A percentile compares a stretch with the other conserved stretches of the same genome.
Evolutionary conservation across 164 flowering plant genomes (phyloP).

Genomic region (Magnolia sinica): DNA sequence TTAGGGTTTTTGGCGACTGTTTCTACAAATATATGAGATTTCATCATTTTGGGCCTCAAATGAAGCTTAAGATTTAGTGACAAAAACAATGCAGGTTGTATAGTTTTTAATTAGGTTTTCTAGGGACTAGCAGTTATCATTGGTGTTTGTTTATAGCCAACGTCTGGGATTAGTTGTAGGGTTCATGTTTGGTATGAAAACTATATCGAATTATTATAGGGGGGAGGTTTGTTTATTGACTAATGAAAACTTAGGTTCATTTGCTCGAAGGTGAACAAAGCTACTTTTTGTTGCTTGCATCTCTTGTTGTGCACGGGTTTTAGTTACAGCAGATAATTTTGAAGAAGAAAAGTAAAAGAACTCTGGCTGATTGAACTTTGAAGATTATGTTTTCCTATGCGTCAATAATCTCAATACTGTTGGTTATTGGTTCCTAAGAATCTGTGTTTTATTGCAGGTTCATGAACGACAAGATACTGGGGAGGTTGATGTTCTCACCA

Average conservation of each 20-base stretch:
- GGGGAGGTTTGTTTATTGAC: too few relatives aligned
- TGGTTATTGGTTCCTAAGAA: neutral
- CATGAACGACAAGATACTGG: conserved; percentile 61
- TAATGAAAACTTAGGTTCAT: neutral
- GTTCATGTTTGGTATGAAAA: too few relatives aligned
- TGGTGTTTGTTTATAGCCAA: too few relatives aligned
- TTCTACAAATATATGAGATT: too few relatives aligned
- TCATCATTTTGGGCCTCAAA: neutral
- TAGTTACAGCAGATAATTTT: too few relatives aligned
- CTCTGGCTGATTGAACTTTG: neutral
- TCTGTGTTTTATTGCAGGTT: conserved; percentile 38
- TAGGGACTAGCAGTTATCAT: too few relatives aligned
- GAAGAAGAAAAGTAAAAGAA: neutral
- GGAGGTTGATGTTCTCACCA: conserved; percentile 68
- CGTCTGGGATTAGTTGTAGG: too few relatives aligned
- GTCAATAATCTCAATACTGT: neutral
- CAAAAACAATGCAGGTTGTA: too few relatives aligned
- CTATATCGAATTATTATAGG: too few relatives aligned
- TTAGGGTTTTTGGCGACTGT: too few relatives aligned
- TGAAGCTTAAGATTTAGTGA: too few relatives aligned
- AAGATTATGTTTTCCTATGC: neutral
- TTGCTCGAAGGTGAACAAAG: neutral
- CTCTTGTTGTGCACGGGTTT: neutral
- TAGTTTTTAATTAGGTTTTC: too few relatives aligned
- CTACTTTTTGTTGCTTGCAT: neutral